A percentile compares a stretch with the other conserved stretches of the same genome.
phyloP scores from a whole-genome alignment of 1,139 yeast species.

The Candida glucosophila region DNA sequence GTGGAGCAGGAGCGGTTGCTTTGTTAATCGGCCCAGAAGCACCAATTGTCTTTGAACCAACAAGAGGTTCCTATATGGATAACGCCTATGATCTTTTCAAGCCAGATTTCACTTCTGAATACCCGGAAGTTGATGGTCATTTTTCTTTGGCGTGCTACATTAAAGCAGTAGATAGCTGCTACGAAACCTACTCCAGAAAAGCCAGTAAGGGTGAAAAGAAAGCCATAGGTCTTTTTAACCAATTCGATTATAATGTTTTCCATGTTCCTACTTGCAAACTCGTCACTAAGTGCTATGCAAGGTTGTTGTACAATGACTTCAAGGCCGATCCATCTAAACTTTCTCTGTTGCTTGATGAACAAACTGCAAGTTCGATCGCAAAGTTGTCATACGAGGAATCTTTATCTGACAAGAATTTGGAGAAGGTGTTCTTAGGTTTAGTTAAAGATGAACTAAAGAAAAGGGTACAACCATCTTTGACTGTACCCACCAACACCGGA shows the following conservation, averaged over 20 bases:
- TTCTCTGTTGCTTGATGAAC: slow-evolving; percentile 41
- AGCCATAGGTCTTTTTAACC: slow-evolving; percentile 56
- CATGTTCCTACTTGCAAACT: slow-evolving; percentile 98
- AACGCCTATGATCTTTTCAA: slow-evolving; percentile 97
- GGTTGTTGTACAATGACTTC: slow-evolving; percentile 86
- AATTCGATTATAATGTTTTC: slow-evolving; percentile 92
- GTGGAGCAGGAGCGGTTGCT: slow-evolving; percentile 98
- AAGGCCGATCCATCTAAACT: slow-evolving; percentile 54
- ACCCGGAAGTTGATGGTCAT: slow-evolving; percentile 97
- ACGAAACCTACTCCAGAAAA: slow-evolving; percentile 74
- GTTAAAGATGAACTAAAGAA: slow-evolving; percentile 64
- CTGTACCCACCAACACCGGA: slow-evolving; percentile 94
- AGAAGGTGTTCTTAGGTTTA: slow-evolving; percentile 74
- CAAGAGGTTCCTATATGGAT: slow-evolving; percentile 89
- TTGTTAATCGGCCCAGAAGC: slow-evolving; percentile 96
- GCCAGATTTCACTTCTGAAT: slow-evolving; percentile 94
- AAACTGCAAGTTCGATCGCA: slow-evolving; percentile 49
- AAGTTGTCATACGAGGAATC: slow-evolving; percentile 67
- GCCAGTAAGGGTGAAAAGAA: slow-evolving; percentile 48
- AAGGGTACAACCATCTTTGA: slow-evolving; percentile 74
- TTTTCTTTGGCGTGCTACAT: slow-evolving; percentile 91
- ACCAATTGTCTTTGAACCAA: slow-evolving; percentile 83
- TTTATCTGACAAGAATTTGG: slow-evolving; percentile 70
- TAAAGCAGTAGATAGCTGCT: slow-evolving; percentile 84
- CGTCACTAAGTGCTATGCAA: slow-evolving; percentile 87